phyloP scores from a whole-genome alignment of 208 protist genomes.

The Acanthamoeba triangularis region DNA sequence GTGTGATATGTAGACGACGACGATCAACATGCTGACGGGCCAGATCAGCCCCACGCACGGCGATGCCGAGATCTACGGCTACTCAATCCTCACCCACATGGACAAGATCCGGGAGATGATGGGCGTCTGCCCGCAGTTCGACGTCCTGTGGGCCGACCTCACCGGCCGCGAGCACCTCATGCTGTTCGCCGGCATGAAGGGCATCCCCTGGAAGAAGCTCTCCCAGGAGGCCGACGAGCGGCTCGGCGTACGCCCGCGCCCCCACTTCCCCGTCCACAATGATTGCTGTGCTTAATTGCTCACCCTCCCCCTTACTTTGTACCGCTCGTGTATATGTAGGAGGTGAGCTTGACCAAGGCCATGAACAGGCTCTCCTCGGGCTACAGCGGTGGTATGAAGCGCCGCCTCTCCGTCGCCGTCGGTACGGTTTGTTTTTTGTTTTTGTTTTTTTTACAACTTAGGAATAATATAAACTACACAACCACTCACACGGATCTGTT shows the following conservation, averaged over 20 bases:
- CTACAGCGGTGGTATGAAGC: slow-evolving; percentile 77
- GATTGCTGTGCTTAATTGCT: too few relatives aligned
- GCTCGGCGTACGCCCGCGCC: background rate
- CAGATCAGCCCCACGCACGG: slow-evolving; percentile 91
- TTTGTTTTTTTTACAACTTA: background rate
- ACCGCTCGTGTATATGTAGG: background rate
- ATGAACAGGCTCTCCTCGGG: background rate
- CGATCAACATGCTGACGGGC: slow-evolving; percentile 90
- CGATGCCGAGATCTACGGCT: slow-evolving; percentile 83
- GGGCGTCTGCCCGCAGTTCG: slow-evolving; percentile 98
- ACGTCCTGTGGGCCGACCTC: slow-evolving; percentile 95
- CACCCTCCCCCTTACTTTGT: background rate
- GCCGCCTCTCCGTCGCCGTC: slow-evolving; percentile 74
- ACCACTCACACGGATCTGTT: too few relatives aligned
- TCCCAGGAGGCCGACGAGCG: background rate
- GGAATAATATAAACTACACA: slow-evolving; percentile 56
- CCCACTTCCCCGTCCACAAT: background rate
- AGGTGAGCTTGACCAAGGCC: slow-evolving; percentile 65
- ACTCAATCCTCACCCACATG: slow-evolving; percentile 88
- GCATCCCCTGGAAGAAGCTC: slow-evolving; percentile 65
- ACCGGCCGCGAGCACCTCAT: slow-evolving; percentile 96
- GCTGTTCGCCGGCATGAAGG: slow-evolving; percentile 65
- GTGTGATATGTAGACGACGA: slow-evolving; percentile 73
- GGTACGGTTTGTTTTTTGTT: background rate
- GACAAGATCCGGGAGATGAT: slow-evolving; percentile 91